Evolutionary conservation across 2,329 filamentous ascomycete species (phyloP), one percentile per base, ranked within the genome.

Genomic region (Sarocladium brachiariae): DNA sequence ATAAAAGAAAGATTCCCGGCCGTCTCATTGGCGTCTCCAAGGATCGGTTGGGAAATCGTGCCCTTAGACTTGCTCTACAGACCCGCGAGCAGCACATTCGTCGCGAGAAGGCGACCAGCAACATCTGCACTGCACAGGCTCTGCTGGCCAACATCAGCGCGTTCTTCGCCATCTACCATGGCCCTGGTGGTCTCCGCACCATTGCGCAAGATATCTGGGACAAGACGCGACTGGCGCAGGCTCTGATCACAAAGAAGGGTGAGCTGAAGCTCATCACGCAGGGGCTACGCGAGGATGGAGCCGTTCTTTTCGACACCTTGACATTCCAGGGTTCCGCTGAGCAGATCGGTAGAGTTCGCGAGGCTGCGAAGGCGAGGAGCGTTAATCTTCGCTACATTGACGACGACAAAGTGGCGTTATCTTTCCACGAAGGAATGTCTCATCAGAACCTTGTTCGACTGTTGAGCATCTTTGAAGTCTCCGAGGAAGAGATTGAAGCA

Each of bases 121-220:
- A 97, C 64, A 91, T 96, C 53, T 97, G 92, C 73, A 97, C 92
- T 1, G 91, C 92, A 1, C 92, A 97, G 70, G 92, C 92, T 8
- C 73, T 97, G 23, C 75, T 96, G 48, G 92, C 92, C 33, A 97
- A 97, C 68, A 96, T 96, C 89, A 92, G 83, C 58, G 89, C 91
- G 50, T 86, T 96, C 72, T 97, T 96, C 64, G 91, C 90, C 49
- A 77, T 96, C 50, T 97, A 96, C 67, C 92, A 97, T 65, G 92
- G 92, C 3, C 92, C 92, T 1, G 69, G 82, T 50, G 90, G 91
- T n/a, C 72, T 97, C 48, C 89, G 83, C 69, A 78, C 81, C 13
- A 96, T 96, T 63, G 91, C 92, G n/a, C 80, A 91, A 65, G 81
- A 87, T 56, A 81, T 89, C 59, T 79, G 83, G 24, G 83, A 84